Evolutionary conservation across 768 basidiomycete species (phyloP), one percentile per base, ranked within the genome.

Genomic region (Lactarius indigo): DNA sequence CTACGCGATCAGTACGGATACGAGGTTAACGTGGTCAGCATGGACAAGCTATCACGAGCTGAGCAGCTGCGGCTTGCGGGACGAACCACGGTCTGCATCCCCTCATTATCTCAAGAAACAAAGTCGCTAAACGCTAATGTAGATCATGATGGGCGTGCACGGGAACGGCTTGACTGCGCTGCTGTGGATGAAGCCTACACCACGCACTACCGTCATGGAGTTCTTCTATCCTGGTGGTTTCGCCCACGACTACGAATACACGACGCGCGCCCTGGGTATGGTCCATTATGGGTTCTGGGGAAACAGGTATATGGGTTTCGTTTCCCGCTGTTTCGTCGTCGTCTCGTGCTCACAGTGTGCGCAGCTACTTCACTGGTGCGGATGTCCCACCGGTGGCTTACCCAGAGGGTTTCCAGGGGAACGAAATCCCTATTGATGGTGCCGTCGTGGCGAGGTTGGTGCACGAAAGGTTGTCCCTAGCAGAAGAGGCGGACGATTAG

Each of bases 71-170:
- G 78, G 59, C 77, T 98, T 3, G 89, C 95, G 12, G 91, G 87
- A 3, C 81, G 92, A 68, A 94, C 94, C 2, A 97, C 95, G 58
- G 92, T 95, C 74, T 72, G 87, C 76, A 2, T 39, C 57, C 7
- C 47, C 26, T 66, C 23, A 62, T 28, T 33, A 39, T 42, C 33
- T 23, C 23, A 58, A n/a, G 44, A 70, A 12, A 57, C 35, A 44
- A 23, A 15, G 47, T 18, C 1, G 10, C 59, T 68, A 41, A 61
- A 56, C 60, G 12, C 28, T 35, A 47, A n/a, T 35, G 7, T 67
- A 96, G 94, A 92, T 96, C 72, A 84, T 96, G 88, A 89, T 96
- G 84, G 94, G 94, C 64, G 90, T 96, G 18, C 94, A 96, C 72
- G 94, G 95, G 12, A 96, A 97, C 73, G 95, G 92, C 37, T 75